Percentiles rank a stretch among this genome's conserved stretches.
phyloP scores from a whole-genome alignment of 345 rosid genomes.

The Bruguiera parviflora region DNA sequence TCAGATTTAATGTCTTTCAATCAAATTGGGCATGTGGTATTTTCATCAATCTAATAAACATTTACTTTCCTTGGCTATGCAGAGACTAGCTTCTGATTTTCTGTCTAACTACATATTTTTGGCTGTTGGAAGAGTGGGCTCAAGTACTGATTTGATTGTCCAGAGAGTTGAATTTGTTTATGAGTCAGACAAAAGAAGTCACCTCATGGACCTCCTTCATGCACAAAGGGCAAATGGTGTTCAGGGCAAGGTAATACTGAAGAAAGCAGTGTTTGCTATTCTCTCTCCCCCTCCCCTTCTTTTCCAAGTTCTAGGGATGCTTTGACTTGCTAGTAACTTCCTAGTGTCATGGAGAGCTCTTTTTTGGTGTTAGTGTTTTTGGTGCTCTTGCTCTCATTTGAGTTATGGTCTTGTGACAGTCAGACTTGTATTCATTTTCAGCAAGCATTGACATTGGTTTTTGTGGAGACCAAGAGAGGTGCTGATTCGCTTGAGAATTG shows the following conservation, averaged over 20 bases:
- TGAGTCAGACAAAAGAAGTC: constrained; percentile 96
- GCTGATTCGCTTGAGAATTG: constrained; percentile 94
- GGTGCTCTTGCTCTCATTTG: neutral
- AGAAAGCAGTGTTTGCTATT: neutral
- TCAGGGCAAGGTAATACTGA: constrained; percentile 64
- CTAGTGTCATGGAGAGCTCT: neutral
- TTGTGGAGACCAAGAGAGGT: constrained; percentile 97
- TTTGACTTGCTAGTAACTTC: neutral
- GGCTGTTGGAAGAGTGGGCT: constrained; percentile 99
- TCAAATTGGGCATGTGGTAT: too few relatives aligned
- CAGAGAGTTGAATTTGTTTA: constrained; percentile 96
- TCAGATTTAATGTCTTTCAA: too few relatives aligned
- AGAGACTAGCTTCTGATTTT: constrained; percentile 97
- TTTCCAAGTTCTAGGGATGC: neutral
- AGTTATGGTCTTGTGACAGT: neutral
- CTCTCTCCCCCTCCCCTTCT: neutral
- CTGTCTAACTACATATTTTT: constrained; percentile 68
- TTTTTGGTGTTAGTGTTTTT: neutral
- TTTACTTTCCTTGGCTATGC: constrained; percentile 24
- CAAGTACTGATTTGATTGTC: constrained; percentile 95
- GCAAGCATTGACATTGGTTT: constrained; percentile 94
- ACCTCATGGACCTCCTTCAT: constrained; percentile 98
- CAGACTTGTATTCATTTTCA: constrained; percentile 30
- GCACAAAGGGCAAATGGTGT: constrained; percentile 81
- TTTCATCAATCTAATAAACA: neutral